Conservation (phyloP, 495 filamentous ascomycete genomes). For the Xylaria nigripes region DNA sequence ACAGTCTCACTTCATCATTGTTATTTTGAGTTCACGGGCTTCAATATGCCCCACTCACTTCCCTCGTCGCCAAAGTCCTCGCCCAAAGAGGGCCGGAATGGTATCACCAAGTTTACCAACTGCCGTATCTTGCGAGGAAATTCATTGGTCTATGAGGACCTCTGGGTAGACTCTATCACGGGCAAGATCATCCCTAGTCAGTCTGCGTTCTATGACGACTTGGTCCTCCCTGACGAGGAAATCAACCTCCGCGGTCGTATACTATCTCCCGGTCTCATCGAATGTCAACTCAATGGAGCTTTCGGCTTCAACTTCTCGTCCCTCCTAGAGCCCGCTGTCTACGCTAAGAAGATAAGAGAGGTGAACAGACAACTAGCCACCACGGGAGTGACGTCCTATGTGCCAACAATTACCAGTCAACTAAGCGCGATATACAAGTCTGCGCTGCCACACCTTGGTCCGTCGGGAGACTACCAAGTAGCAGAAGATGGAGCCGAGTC, state of each 20-base stretch:
- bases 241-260: slow-evolving; percentile 73
- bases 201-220: slow-evolving; percentile 64
- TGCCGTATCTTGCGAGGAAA: slow-evolving; percentile 60
- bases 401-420: slow-evolving; percentile 71
- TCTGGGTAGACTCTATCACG: slow-evolving; percentile 68
- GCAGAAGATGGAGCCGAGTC: slow-evolving; percentile 64
- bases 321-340: slow-evolving; percentile 56
- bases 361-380: slow-evolving; percentile 60
- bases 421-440: slow-evolving; percentile 59
- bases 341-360: slow-evolving; percentile 55
- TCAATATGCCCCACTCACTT: slow-evolving; percentile 27
- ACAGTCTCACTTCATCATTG: background rate
- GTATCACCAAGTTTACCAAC: slow-evolving; percentile 78
- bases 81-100: slow-evolving; percentile 26
- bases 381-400: slow-evolving; percentile 76
- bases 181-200: slow-evolving; percentile 72
- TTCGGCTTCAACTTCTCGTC: slow-evolving; percentile 80
- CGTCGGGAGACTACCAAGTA: slow-evolving; percentile 46
- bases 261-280: slow-evolving; percentile 72
- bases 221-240: slow-evolving; percentile 48
- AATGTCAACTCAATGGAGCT: slow-evolving; percentile 79
- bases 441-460: slow-evolving; percentile 65
- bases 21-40: background rate
- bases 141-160: slow-evolving; percentile 57
- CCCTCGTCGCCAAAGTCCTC: slow-evolving; percentile 27